A percentile compares a stretch with the other conserved stretches of the same genome.
Conservation (phyloP, 2,329 filamentous ascomycete genomes). For the Thielaviopsis ethacetica region DNA sequence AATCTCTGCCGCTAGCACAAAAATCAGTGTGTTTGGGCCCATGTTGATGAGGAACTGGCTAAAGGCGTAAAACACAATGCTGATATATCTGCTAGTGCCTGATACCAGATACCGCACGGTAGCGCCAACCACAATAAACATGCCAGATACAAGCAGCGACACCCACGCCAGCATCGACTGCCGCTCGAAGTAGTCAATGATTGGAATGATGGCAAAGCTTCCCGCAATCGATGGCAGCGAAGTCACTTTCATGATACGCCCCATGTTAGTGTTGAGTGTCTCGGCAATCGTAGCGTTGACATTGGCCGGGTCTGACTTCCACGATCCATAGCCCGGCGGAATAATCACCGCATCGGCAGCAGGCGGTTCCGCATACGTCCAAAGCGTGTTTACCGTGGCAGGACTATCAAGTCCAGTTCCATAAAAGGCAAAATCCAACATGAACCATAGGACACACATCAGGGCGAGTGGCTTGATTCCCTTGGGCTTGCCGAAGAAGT, state of each 20-base stretch:
- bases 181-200: conserved; percentile 13
- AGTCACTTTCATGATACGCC: conserved; percentile 10
- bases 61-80: conserved; percentile 14
- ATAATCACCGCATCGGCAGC: conserved; percentile 4
- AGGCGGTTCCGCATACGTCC: conserved; percentile 13
- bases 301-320: conserved; percentile 13
- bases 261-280: conserved; percentile 12
- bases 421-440: conserved; percentile 39
- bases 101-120: conserved; percentile 10
- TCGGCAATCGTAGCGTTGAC: conserved; percentile 14
- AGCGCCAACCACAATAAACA: conserved; percentile 13
- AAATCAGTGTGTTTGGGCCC: conserved; percentile 18
- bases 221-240: conserved; percentile 13
- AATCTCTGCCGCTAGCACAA: conserved; percentile 19
- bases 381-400: conserved; percentile 22
- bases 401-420: conserved; percentile 32
- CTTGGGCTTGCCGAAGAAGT: conserved; percentile 13
- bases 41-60: conserved; percentile 17
- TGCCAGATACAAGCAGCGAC: conserved; percentile 11
- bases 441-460: conserved; percentile 33
- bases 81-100: conserved; percentile 2
- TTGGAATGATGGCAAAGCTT: conserved; percentile 11
- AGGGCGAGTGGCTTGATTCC: conserved; percentile 22
- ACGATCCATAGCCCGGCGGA: conserved; percentile 1
- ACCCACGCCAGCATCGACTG: conserved; percentile 11